Evolutionary conservation across 208 protist species (phyloP), one percentile per base, ranked within the genome.

Genomic region (Trypanosoma mega): DNA sequence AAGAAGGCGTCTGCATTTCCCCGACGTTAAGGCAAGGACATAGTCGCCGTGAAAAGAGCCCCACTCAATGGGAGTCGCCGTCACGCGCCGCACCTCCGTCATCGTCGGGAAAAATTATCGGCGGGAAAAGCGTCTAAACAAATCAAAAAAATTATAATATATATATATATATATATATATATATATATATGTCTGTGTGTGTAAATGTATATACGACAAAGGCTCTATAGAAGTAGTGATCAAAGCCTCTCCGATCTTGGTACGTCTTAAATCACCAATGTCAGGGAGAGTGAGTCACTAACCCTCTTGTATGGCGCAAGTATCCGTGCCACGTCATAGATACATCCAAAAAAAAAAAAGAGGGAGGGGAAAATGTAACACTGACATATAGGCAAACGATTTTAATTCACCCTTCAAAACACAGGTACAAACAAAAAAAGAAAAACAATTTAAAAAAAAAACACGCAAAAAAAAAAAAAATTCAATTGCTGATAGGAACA

Each of bases 81-180:
- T 71, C n/a, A 71, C 39, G 30, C 64, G 64, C 14, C 49, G 49
- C 21, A 64, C 1, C 33, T 71, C 64, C 24, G 64, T 45, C 64
- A 71, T 71, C 37, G 34, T 12, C 34, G 12, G 12, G 12, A 12
- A 39, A 39, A 16, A 16, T 39, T 12, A 39, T 16, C 12, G 34
- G 34, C n/a, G n/a, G n/a, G n/a, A n/a, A n/a, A n/a, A n/a, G n/a
- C n/a, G n/a, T n/a, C n/a, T n/a, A n/a, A n/a, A n/a, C n/a, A n/a
- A n/a, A n/a, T n/a, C n/a, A n/a, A n/a, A n/a, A n/a, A n/a, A n/a
- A n/a, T n/a, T n/a, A n/a, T n/a, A n/a, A n/a, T n/a, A n/a, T n/a
- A n/a, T n/a, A n/a, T n/a, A n/a, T n/a, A n/a, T n/a, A n/a, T n/a
- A n/a, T n/a, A n/a, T n/a, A n/a, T n/a, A n/a, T n/a, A n/a, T n/a